These are phyloP conservation scores for Entonaema liquescens DNA, from an alignment of 495 filamentous ascomycete genomes.

Conservation along the genomic window DNA sequence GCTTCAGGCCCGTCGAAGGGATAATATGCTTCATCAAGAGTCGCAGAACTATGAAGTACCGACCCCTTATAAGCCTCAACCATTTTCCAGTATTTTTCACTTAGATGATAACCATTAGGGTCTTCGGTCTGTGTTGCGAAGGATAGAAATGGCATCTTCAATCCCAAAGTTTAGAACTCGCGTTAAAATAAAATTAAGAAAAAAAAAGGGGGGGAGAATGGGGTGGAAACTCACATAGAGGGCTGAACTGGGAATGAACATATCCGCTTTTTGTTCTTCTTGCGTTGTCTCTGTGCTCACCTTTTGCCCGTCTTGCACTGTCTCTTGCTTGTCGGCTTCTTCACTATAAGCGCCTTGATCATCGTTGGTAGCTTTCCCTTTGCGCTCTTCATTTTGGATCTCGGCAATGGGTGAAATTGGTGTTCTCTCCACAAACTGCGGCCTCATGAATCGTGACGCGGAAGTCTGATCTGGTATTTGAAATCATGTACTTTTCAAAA, in stretches of 20 bases:
- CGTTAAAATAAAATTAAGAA: background rate
- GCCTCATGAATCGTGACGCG: conserved; percentile 18
- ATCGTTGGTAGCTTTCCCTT: background rate
- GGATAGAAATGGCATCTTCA: conserved; percentile 22
- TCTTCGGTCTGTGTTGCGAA: conserved; percentile 13
- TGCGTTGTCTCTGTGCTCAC: background rate
- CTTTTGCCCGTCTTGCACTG: no score
- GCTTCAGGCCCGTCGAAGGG: conserved; percentile 2
- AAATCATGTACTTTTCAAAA: conserved; percentile 22
- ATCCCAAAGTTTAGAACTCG: background rate
- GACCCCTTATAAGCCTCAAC: conserved; percentile 5
- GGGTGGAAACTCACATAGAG: conserved; percentile 28
- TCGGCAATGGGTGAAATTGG: background rate
- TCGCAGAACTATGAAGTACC: conserved; percentile 13
- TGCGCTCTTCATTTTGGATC: conserved; percentile 7
- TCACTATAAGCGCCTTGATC: background rate
- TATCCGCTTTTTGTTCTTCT: background rate
- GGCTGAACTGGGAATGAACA: conserved; percentile 18
- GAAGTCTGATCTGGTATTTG: conserved; percentile 22
- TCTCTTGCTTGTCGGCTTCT: background rate
- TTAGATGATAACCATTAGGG: background rate
- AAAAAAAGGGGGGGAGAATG: no score
- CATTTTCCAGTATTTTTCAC: background rate
- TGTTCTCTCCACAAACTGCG: conserved; percentile 7
- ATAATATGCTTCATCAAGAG: conserved; percentile 25